Conservation (phyloP, 2,329 filamentous ascomycete species). For the Stagonosporopsis tanaceti region DNA sequence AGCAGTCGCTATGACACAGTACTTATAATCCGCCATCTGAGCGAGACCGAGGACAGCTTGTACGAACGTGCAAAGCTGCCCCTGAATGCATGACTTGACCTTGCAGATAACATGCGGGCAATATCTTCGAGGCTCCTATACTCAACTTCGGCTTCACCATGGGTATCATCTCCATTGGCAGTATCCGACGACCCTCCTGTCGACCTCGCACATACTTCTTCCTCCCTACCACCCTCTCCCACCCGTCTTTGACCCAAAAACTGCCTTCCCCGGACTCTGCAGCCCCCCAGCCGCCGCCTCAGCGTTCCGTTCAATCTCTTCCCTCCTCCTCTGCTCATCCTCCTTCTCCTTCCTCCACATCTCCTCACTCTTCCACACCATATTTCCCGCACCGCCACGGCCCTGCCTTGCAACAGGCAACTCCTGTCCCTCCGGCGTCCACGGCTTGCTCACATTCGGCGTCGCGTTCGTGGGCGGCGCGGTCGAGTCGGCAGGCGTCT, state of each 20-base stretch:
- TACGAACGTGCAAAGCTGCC: neutral
- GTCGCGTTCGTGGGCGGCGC: constrained; percentile 37
- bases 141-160: neutral
- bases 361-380: constrained; percentile 52
- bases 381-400: constrained; percentile 58
- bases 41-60: neutral
- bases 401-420: constrained; percentile 49
- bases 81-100: too few species aligned
- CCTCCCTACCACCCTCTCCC: constrained; percentile 35
- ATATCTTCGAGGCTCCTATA: neutral
- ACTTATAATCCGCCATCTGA: neutral
- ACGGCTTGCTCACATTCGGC: constrained; percentile 43
- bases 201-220: neutral
- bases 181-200: neutral
- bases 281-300: constrained; percentile 51
- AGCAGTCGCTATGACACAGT: neutral
- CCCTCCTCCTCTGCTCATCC: constrained; percentile 40
- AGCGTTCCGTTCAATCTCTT: constrained; percentile 47
- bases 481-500: constrained; percentile 37
- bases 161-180: neutral
- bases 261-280: constrained; percentile 50
- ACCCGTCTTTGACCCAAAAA: constrained; percentile 47
- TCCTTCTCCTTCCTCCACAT: constrained; percentile 39
- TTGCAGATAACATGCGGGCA: neutral
- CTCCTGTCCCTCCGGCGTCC: constrained; percentile 45